Percentiles rank a stretch among this genome's conserved stretches.
Conservation (phyloP, 148 eudicot genomes). For the Rhododendron ferrugineum region DNA sequence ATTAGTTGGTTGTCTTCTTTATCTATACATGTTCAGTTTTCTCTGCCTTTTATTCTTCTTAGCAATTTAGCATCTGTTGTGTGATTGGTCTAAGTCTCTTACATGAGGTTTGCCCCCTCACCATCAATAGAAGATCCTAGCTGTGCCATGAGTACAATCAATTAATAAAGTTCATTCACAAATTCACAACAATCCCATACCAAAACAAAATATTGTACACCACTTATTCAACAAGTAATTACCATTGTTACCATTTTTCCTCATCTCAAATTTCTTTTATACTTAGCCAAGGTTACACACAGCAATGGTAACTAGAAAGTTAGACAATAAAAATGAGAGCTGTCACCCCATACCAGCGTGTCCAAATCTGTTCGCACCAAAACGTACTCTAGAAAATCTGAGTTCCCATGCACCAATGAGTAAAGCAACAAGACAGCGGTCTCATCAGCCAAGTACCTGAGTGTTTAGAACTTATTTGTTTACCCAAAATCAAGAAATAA, state of each 20-base stretch:
- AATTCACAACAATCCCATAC: background rate
- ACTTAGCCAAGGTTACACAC: background rate
- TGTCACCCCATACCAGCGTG: constrained; percentile 68
- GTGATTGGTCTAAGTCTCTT: background rate
- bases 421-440: constrained; percentile 71
- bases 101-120: background rate
- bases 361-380: constrained; percentile 95
- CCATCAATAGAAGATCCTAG: background rate
- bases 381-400: constrained; percentile 89
- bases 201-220: background rate
- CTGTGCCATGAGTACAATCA: background rate
- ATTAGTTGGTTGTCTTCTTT: background rate
- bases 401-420: constrained; percentile 82
- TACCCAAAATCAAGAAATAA: background rate
- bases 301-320: background rate
- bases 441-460: constrained; percentile 82
- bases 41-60: background rate
- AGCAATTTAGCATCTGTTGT: too few relatives aligned
- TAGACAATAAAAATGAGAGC: background rate
- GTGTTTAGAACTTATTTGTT: constrained; percentile 1
- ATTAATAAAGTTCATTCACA: background rate
- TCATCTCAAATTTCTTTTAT: background rate
- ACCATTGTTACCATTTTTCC: background rate
- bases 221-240: background rate
- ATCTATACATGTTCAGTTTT: background rate